phyloP scores from a whole-genome alignment of 768 basidiomycete genomes.

The Udeniomyces megalosporus region DNA sequence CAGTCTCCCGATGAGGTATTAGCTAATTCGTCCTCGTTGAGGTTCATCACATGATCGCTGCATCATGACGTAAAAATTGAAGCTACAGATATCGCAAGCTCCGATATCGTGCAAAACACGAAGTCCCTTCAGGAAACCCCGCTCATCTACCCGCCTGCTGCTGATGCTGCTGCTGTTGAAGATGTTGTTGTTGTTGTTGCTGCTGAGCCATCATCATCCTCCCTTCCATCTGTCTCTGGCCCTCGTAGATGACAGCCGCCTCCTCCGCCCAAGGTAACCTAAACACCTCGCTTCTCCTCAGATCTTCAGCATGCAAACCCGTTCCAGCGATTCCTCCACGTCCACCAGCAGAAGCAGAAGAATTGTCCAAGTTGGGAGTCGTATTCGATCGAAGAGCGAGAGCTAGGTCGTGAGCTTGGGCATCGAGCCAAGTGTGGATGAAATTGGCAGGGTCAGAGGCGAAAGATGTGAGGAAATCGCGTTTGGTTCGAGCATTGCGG shows the following conservation, averaged over 20 bases:
- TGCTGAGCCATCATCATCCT: not conserved
- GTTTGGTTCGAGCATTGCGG: conserved; percentile 71
- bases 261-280: conserved; percentile 59
- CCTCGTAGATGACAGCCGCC: conserved; percentile 73
- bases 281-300: conserved; percentile 80
- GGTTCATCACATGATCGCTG: too few relatives aligned
- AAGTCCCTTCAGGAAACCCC: too few relatives aligned
- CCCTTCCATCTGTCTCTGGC: conserved; percentile 23
- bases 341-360: too few relatives aligned
- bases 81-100: too few relatives aligned
- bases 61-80: too few relatives aligned
- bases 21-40: too few relatives aligned
- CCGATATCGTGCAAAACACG: too few relatives aligned
- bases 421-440: conserved; percentile 78
- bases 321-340: conserved; percentile 34
- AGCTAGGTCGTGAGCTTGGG: conserved; percentile 80
- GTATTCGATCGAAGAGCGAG: conserved; percentile 60
- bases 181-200: too few relatives aligned
- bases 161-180: too few relatives aligned
- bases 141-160: too few relatives aligned
- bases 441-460: conserved; percentile 57
- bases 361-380: too few relatives aligned
- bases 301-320: conserved; percentile 63
- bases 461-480: conserved; percentile 70
- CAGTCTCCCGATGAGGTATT: too few relatives aligned